Conservation (phyloP, 768 basidiomycete species). For the Pulveroboletus ravenelii region DNA sequence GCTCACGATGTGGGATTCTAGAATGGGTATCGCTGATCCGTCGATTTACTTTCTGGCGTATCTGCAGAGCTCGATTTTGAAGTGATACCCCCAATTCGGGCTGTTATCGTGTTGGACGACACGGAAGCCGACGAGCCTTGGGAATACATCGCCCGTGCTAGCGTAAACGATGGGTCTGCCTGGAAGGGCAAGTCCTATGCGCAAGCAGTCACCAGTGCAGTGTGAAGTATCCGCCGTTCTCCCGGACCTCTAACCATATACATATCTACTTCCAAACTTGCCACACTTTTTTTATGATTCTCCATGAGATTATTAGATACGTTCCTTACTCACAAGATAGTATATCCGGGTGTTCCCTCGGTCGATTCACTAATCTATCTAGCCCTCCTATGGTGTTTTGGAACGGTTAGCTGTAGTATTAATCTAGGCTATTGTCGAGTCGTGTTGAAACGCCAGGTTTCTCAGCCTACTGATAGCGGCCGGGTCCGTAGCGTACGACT, state of each 20-base stretch:
- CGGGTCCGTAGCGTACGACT: not conserved
- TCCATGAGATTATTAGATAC: slow-evolving; percentile 12
- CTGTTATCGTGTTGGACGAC: slow-evolving; percentile 31
- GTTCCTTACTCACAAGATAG: slow-evolving; percentile 10
- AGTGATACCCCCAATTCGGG: slow-evolving; percentile 27
- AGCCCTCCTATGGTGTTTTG: slow-evolving; percentile 12
- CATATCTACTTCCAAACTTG: slow-evolving; percentile 2
- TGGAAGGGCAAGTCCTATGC: slow-evolving; percentile 33
- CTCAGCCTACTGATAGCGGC: not conserved
- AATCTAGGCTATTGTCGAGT: slow-evolving; percentile 8
- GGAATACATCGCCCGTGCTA: slow-evolving; percentile 30
- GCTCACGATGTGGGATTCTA: not conserved
- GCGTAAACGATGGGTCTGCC: slow-evolving; percentile 22
- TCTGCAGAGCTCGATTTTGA: slow-evolving; percentile 27
- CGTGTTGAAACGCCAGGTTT: not conserved
- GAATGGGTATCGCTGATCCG: not conserved
- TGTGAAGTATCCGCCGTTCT: slow-evolving; percentile 9
- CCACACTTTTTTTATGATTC: slow-evolving; percentile 11
- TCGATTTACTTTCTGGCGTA: not conserved
- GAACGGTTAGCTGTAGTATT: not conserved
- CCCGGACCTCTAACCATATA: not conserved
- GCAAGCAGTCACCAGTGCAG: slow-evolving; percentile 23
- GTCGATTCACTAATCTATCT: slow-evolving; percentile 12
- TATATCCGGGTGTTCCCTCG: not conserved
- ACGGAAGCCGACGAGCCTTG: slow-evolving; percentile 26